phyloP scores from a whole-genome alignment of 2,329 filamentous ascomycete species.

The Colletotrichum musae region DNA sequence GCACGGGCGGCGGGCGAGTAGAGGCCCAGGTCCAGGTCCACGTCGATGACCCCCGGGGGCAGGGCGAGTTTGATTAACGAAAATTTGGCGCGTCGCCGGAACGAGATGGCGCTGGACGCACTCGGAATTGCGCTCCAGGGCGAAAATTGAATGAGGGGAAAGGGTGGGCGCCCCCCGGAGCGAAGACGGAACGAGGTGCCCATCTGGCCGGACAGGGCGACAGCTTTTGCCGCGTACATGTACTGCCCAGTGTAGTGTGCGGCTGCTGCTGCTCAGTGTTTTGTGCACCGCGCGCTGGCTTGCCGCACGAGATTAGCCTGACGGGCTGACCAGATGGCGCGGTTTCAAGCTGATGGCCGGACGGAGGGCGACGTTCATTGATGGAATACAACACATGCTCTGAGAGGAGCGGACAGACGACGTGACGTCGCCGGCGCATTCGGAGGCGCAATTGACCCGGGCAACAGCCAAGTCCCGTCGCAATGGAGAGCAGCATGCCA shows the following conservation, averaged over 20 bases:
- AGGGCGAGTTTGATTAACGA: constrained; percentile 37
- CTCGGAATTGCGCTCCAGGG: constrained; percentile 33
- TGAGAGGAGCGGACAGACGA: neutral
- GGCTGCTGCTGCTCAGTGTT: neutral
- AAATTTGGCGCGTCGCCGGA: constrained; percentile 36
- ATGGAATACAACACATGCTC: neutral
- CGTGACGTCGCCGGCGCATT: neutral
- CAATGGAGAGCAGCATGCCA: constrained; percentile 8
- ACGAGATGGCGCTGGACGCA: constrained; percentile 32
- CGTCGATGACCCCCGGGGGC: neutral
- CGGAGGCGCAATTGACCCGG: neutral
- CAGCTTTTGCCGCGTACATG: constrained; percentile 18
- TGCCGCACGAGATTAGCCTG: constrained; percentile 1
- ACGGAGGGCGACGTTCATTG: neutral
- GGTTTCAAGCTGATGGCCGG: constrained; percentile 15
- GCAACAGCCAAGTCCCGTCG: neutral
- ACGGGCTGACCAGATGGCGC: constrained; percentile 1
- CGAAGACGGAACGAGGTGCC: constrained; percentile 33
- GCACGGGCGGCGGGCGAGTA: constrained; percentile 31
- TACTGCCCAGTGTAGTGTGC: neutral
- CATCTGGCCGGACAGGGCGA: constrained; percentile 22
- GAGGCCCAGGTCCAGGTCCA: constrained; percentile 25
- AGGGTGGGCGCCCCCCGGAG: constrained; percentile 24
- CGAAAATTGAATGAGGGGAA: constrained; percentile 26
- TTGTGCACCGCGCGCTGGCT: constrained; percentile 12